A percentile compares a stretch with the other conserved stretches of the same genome.
Evolutionary conservation across 345 rosid species (phyloP).

Genomic region (rapeseed (Brassica napus)): DNA sequence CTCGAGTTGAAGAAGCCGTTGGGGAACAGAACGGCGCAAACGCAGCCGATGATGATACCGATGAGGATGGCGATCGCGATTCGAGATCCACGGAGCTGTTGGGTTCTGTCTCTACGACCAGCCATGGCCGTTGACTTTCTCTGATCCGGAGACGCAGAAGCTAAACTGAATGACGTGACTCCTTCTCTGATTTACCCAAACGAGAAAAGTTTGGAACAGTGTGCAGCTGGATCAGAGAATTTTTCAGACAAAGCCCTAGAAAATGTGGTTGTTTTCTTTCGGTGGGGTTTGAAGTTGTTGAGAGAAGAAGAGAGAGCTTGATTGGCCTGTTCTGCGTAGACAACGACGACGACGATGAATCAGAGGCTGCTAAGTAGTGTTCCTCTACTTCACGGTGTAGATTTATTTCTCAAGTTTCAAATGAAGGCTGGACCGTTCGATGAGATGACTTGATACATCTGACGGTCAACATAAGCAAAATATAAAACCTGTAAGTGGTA

Average conservation of each 20-base stretch:
- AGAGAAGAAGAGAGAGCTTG: constrained; percentile 17
- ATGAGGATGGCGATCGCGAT: constrained; percentile 65
- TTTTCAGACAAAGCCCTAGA: neutral
- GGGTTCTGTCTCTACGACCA: constrained; percentile 73
- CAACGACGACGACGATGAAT: constrained; percentile 26
- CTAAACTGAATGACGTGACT: neutral
- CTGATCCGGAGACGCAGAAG: constrained; percentile 12
- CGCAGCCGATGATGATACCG: constrained; percentile 73
- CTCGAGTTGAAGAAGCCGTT: constrained; percentile 58
- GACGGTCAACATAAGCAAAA: constrained; percentile 8
- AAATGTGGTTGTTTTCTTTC: neutral
- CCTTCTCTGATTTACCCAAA: neutral
- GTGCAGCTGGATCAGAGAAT: constrained; percentile 25
- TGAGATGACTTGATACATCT: constrained; percentile 26
- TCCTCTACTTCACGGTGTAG: constrained; percentile 35
- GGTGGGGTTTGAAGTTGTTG: constrained; percentile 27
- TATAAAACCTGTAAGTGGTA: neutral
- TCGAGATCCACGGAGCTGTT: constrained; percentile 69
- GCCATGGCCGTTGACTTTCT: constrained; percentile 53
- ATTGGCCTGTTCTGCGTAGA: constrained; percentile 25
- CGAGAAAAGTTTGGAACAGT: neutral
- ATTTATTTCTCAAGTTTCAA: neutral
- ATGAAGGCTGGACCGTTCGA: constrained; percentile 23
- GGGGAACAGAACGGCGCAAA: constrained; percentile 67
- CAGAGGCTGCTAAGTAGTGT: constrained; percentile 5